Base-by-base conservation (phyloP, 306 rosid genomes). In the Notholithocarpus densiflorus region DNA sequence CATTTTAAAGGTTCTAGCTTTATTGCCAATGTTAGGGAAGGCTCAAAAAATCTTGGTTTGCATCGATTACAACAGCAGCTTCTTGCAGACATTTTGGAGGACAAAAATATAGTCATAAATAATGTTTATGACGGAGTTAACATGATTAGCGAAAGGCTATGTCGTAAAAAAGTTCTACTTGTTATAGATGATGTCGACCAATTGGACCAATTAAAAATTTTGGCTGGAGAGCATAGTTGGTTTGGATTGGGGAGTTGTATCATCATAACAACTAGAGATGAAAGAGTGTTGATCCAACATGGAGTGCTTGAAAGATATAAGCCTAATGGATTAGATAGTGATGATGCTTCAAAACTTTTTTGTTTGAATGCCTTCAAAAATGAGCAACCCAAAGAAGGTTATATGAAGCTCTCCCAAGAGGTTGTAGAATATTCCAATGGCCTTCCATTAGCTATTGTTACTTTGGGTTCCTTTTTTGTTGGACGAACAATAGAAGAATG, bases 171-270 rank as follows among this genome's bases (percentile, higher is more conserved):
- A 23, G 61, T 72, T 15, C 76, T 72, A 52, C 62, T 45, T 9
- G 65, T 72, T 18, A 26, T 72, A 27, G 64, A 72, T 55, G 55
- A 72, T 72, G 76, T 72, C 0, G n/a, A n/a, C n/a, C n/a, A n/a
- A n/a, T n/a, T n/a, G 1, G 34, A 31, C 5, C 34, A 31, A 31
- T 31, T 72, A 24, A 11, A 72, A 27, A 45, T 24, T 11, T 20
- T 72, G 5, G 76, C 27, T 2, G 19, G 76, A 17, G 8, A 54
- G 17, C 51, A 45, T 7, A 5, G 1, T 0, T 20, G 31, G 73
- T 69, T 69, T 17, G 73, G 73, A 15, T 6, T 15, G 0, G 55
- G 73, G 3, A 69, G 73, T 37, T 34, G 73, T 21, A 69, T 69
- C 27, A 17, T 72, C 7, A 54, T 72, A 53, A 72, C 76, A 52